Percentiles rank a stretch among this genome's conserved stretches.
Evolutionary conservation across 2,329 filamentous ascomycete species (phyloP).

Genomic region (Ophiostoma montium): DNA sequence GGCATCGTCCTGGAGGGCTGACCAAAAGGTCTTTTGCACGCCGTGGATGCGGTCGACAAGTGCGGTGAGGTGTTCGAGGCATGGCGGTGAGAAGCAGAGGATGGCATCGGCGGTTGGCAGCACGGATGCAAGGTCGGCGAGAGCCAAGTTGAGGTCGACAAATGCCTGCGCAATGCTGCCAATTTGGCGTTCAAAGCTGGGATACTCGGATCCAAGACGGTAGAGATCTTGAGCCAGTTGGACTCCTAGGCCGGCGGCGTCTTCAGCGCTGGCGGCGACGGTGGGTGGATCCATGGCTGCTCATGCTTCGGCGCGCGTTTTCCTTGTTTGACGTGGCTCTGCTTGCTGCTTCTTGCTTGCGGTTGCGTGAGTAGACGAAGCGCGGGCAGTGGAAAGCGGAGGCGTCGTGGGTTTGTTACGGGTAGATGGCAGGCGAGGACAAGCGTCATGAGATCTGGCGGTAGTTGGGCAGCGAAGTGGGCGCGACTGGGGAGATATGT

Average conservation of each 20-base stretch:
- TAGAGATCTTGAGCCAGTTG: constrained; percentile 11
- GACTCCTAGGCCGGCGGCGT: constrained; percentile 11
- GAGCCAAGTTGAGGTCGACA: constrained; percentile 10
- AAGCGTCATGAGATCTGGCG: background rate
- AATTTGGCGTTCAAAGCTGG: constrained; percentile 9
- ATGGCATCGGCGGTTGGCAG: background rate
- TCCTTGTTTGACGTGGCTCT: background rate
- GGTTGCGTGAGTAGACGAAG: background rate
- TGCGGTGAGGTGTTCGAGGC: constrained; percentile 1
- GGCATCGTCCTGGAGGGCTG: background rate
- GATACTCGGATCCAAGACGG: constrained; percentile 9
- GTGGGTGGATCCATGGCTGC: constrained; percentile 8
- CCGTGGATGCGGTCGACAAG: constrained; percentile 9
- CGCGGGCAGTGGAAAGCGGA: background rate
- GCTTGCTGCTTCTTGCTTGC: background rate
- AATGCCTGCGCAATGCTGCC: constrained; percentile 12
- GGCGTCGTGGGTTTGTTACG: background rate
- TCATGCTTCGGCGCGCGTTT: constrained; percentile 3
- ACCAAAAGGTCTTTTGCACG: constrained; percentile 6
- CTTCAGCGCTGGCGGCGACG: constrained; percentile 9
- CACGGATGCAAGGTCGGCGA: constrained; percentile 9
- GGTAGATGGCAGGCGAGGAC: background rate
- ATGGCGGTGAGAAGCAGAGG: background rate
- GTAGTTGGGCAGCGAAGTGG: background rate
- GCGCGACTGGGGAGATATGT: background rate